Evolutionary conservation across 768 basidiomycete genomes (phyloP), one percentile per base, ranked within the genome.

Genomic region (Boletus bicolor): DNA sequence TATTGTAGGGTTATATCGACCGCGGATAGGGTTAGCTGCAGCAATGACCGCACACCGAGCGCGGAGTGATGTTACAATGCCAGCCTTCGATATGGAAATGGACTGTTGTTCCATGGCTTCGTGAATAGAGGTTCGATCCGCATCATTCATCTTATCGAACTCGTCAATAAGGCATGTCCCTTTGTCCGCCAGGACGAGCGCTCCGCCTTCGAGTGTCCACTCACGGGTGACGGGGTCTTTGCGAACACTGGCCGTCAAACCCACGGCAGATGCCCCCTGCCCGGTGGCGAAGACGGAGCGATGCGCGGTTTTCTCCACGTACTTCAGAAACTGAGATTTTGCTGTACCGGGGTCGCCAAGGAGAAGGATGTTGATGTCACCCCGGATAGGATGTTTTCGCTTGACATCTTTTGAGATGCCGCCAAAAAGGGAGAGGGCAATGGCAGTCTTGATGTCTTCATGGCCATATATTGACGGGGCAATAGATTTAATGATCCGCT

Each of bases 41-140:
- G 97, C 97, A 56, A 98, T 85, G 72, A 99, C 93, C 7, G 95
- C 94, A 74, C 96, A 98, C 19, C 97, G 87, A 26, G 97, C 97
- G 74, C 98, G 95, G 8, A 99, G 82, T 15, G 91, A 91, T n/a
- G 97, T 98, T 53, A 98, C 91, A 59, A 99, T 99, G 42, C 97
- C 97, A 15, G 97, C 97, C 69, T 99, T 99, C 24, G 96, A 93
- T 65, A 99, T 98, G 5, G 97, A 98, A 62, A 99, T 99, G 12
- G 93, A 90, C 71, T 98, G 97, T 74, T 99, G 97, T 70, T 99
- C 97, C 97, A 99, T 99, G 2, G 97, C 97, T 72, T 99, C 97
- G 77, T 98, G 97, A 65, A 99, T 98, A 5, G 94, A 97, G 15
- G 95, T 98, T 64, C 96, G 81, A 71, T 99, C 96, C 15, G 92